phyloP scores from a whole-genome alignment of 164 flowering plant genomes.

The Brasenia schreberi region DNA sequence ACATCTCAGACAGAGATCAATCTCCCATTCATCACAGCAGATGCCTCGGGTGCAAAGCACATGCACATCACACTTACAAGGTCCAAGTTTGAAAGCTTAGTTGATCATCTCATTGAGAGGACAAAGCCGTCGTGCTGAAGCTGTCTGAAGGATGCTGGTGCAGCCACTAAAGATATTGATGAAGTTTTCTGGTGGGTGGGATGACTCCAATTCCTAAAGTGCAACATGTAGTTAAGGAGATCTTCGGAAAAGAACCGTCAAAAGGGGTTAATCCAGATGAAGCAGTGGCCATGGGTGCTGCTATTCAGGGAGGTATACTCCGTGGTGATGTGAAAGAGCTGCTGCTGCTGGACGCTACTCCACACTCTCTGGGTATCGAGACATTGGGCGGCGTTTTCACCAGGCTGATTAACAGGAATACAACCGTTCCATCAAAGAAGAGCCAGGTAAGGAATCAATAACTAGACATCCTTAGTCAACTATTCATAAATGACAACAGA shows the following conservation, averaged over 20 bases:
- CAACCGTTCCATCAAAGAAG: constrained; percentile 54
- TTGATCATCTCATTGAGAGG: constrained; percentile 38
- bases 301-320: constrained; percentile 10
- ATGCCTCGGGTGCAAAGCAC: constrained; percentile 63
- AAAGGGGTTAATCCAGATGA: constrained; percentile 74
- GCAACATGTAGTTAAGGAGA: constrained; percentile 42
- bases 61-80: constrained; percentile 52
- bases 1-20: constrained; percentile 41
- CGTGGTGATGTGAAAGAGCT: constrained; percentile 66
- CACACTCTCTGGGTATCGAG: constrained; percentile 59
- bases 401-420: constrained; percentile 46
- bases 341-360: constrained; percentile 62
- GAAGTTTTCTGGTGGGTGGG: constrained; percentile 70
- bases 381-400: constrained; percentile 63
- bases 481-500: not conserved
- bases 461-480: not conserved
- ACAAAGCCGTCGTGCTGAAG: constrained; percentile 42
- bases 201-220: constrained; percentile 71
- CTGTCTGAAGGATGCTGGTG: constrained; percentile 64
- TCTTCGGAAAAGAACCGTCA: constrained; percentile 56
- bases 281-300: constrained; percentile 77
- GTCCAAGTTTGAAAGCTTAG: constrained; percentile 52
- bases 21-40: constrained; percentile 28
- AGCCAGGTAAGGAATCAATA: constrained; percentile 27
- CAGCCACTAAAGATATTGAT: constrained; percentile 42